Base-by-base conservation (phyloP, 371 early-diverging fungal species). In the Mortierella sp. region DNA sequence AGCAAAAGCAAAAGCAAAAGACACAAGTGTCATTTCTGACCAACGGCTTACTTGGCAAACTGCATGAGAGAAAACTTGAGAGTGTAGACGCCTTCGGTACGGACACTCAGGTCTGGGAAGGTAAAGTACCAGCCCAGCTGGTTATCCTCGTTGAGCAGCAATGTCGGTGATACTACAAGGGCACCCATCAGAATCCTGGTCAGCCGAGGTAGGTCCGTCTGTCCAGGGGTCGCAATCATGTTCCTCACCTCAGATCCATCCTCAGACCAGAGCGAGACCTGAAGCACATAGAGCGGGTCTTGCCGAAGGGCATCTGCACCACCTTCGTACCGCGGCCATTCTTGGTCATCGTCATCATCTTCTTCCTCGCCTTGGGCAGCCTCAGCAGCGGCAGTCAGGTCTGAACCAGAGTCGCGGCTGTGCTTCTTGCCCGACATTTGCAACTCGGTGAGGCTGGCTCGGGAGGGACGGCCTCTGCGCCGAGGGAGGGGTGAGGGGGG, bases 91-190 rank as follows among this genome's bases (percentile, higher is more conserved):
- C 97, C 97, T 70, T 96, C 96, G 61, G 95, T 94, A n/a, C 97
- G 89, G 66, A 97, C 94, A 31, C 93, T 93, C 44, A 97, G 86
- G 76, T 97, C 97, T 1, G 96, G 96, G 79, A 97, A 97, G 37
- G 95, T 96, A 86, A 97, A 97, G 77, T 94, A 96, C 61, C 93
- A 91, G 2, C 96, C 96, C 53, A 90, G 91, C 73, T 90, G 89
- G 47, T 92, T 92, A 61, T 92, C 85, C n/a, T 92, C 86, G 73
- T 95, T 93, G 65, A 91, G 92, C 29, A 96, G 77, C 19, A 95
- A 71, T 68, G 92, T 93, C 11, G 95, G 91, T 13, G 95, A 95
- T 16, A 94, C 94, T 1, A 94, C 95, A 40, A 94, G 86, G 8
- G 94, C 93, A 8, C 96, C 96, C 92, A 93, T 92, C 53, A 93